Evolutionary conservation across 257 asterid species (phyloP), one percentile per base, ranked within the genome.

Genomic region (Apocynum venetum): DNA sequence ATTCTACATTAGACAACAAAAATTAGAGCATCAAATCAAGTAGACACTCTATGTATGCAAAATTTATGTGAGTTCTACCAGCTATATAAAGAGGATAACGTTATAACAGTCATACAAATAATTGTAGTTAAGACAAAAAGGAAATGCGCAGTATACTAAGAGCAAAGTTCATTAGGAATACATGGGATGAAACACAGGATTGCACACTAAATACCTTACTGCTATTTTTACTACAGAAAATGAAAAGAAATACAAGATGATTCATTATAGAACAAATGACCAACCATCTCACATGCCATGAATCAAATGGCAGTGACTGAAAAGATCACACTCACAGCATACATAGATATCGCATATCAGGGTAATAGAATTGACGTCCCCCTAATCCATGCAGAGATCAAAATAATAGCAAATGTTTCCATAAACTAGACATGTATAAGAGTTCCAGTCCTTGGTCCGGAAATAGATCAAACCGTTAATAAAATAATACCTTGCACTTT

Each of bases 401-500:
- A 38, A 14, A 65, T 52, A 13, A 48, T 46, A 38, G 43, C 53
- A 49, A 2, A 20, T 38, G n/a, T 67, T 36, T 4, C 20, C 79
- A 64, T 35, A 36, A 36, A 63, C 12, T 51, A 47, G 51, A 64
- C 51, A 43, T 14, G 74, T 44, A 9, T n/a, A 41, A 69, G 55
- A 25, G 25, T 31, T 67, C 19, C 75, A 40, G 8, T 52, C 61
- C 49, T 68, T 38, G 51, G 47, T 72, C 67, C 20, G 51, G 48
- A 71, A 53, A 31, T 46, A 57, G 64, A 63, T n/a, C 14, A 13
- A 61, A 8, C 57, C 14, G n/a, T 19, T 65, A 66, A 31, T 9
- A 80, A 56, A 59, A 56, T 49, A 75, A 43, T 86, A 93, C 99
- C 98, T 95, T 95, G 94, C 99, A 95, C 73, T 89, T 88, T 76